A percentile compares a stretch with the other conserved stretches of the same genome.
phyloP scores from a whole-genome alignment of 1,284 basidiomycete species.

The Filobasidium uniguttulatum region DNA sequence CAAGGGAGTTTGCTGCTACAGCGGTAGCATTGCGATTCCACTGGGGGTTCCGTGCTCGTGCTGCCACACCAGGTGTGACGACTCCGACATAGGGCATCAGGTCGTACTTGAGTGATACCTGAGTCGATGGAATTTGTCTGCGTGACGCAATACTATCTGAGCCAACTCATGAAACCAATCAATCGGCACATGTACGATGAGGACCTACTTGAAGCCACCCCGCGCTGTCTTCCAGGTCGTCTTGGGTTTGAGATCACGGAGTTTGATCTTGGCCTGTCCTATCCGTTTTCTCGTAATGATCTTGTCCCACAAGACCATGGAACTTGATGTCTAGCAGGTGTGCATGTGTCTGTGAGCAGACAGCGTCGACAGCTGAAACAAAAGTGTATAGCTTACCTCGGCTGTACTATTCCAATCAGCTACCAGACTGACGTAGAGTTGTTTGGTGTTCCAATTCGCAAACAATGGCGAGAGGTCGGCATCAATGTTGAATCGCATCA shows the following conservation, averaged over 20 bases:
- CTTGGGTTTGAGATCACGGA: conserved; percentile 26
- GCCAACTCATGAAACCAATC: too few species aligned
- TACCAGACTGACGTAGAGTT: conserved; percentile 37
- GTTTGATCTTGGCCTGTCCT: conserved; percentile 22
- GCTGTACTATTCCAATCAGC: conserved; percentile 27
- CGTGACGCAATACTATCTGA: too few species aligned
- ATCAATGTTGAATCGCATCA: conserved; percentile 32
- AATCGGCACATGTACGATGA: neutral
- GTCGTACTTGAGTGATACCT: conserved; percentile 35
- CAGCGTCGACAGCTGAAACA: too few species aligned
- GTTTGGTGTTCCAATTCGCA: conserved; percentile 38
- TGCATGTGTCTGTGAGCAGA: too few species aligned
- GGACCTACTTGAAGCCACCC: conserved; percentile 33
- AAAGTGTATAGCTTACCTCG: too few species aligned
- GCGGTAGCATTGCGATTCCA: conserved; percentile 1
- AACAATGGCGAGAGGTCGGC: conserved; percentile 35
- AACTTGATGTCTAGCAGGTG: conserved; percentile 20
- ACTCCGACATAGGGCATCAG: conserved; percentile 39
- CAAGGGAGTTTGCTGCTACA: neutral
- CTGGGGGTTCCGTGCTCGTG: conserved; percentile 21
- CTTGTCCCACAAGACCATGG: conserved; percentile 38
- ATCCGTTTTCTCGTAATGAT: conserved; percentile 25
- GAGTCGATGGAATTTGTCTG: conserved; percentile 28
- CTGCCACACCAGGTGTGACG: conserved; percentile 32
- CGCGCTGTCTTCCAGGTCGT: conserved; percentile 32